Percentiles rank a stretch among this genome's conserved stretches.
Evolutionary conservation across 2,329 filamentous ascomycete species (phyloP).

Genomic region (Diatrype stigma): DNA sequence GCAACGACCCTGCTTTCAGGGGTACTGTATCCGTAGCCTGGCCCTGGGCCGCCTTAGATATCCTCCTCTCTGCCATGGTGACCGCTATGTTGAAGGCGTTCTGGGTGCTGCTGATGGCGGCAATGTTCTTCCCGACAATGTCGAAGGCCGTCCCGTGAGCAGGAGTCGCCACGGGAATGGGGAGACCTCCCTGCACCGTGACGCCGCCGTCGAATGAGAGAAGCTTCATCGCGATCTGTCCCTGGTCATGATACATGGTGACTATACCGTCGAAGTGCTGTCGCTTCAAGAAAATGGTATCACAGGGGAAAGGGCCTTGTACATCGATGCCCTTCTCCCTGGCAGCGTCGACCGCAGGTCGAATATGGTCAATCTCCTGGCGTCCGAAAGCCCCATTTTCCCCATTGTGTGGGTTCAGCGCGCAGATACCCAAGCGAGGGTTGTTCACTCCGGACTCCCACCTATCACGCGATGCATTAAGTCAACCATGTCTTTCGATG

Average conservation of each 20-base stretch:
- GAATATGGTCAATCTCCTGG: constrained; percentile 29
- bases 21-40: background rate
- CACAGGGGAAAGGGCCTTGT: constrained; percentile 28
- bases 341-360: constrained; percentile 23
- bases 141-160: constrained; percentile 29
- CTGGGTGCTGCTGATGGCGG: constrained; percentile 24
- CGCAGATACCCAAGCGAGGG: constrained; percentile 29
- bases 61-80: constrained; percentile 21
- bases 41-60: constrained; percentile 2
- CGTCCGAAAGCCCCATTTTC: constrained; percentile 29
- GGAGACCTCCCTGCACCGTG: constrained; percentile 30
- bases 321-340: constrained; percentile 23
- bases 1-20: background rate
- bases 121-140: constrained; percentile 26
- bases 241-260: constrained; percentile 34
- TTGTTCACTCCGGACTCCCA: constrained; percentile 27
- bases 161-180: constrained; percentile 26
- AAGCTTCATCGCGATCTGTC: constrained; percentile 32
- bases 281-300: constrained; percentile 31
- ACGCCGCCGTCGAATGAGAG: constrained; percentile 31
- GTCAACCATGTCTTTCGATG: background rate
- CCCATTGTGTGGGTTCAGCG: constrained; percentile 31
- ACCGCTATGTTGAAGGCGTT: constrained; percentile 30
- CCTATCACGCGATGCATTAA: constrained; percentile 8
- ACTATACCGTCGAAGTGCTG: constrained; percentile 29